Percentiles rank a stretch among this genome's conserved stretches.
Conservation (phyloP, 805 yeast genomes). For the Lipomyces yamanashiensis region DNA sequence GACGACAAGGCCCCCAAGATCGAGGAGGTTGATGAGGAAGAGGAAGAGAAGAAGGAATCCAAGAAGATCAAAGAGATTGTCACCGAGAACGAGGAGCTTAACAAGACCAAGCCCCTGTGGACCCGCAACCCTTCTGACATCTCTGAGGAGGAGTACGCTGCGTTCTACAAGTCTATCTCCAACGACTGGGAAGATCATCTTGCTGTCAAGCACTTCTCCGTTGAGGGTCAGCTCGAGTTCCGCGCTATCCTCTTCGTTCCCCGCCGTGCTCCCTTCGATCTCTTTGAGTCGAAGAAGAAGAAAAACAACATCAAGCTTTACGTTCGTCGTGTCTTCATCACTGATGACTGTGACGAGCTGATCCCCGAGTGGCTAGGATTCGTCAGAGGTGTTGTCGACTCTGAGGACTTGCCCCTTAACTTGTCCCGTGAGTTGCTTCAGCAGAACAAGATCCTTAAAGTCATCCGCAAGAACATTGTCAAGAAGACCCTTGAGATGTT, state of each 20-base stretch:
- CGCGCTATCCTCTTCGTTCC: slow-evolving; percentile 97
- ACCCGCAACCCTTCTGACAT: slow-evolving; percentile 98
- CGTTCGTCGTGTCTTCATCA: slow-evolving; percentile 99
- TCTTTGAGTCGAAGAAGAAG: slow-evolving; percentile 99
- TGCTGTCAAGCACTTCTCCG: slow-evolving; percentile 99
- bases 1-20: slow-evolving; percentile 77
- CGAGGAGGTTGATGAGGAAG: slow-evolving; percentile 73
- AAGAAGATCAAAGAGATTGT: slow-evolving; percentile 92
- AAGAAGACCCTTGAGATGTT: slow-evolving; percentile 98
- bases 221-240: slow-evolving; percentile 99
- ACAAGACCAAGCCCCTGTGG: slow-evolving; percentile 99
- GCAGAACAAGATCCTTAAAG: slow-evolving; percentile 99
- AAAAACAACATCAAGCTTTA: slow-evolving; percentile 97
- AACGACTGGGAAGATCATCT: slow-evolving; percentile 99
- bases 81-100: slow-evolving; percentile 95
- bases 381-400: slow-evolving; percentile 99
- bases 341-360: slow-evolving; percentile 99
- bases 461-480: slow-evolving; percentile 97
- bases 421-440: slow-evolving; percentile 99
- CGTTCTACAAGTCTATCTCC: slow-evolving; percentile 98
- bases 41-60: slow-evolving; percentile 71
- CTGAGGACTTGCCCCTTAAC: slow-evolving; percentile 99
- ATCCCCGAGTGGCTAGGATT: slow-evolving; percentile 99
- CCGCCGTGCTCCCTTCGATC: slow-evolving; percentile 98
- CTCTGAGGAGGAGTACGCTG: slow-evolving; percentile 97